phyloP scores from a whole-genome alignment of 2,329 filamentous ascomycete species.

The Penicillium sp. region DNA sequence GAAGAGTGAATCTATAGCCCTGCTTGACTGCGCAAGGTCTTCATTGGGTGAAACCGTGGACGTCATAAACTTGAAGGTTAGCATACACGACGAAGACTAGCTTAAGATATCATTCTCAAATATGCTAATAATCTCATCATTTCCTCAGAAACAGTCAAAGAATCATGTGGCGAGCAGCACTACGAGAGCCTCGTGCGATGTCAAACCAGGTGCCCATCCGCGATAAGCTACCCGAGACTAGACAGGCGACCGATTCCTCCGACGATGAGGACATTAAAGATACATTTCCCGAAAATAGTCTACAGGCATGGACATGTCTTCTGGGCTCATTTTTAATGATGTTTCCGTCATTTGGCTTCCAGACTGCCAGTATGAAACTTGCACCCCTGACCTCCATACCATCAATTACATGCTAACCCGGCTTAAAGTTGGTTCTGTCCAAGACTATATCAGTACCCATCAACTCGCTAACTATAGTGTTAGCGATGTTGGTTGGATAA shows the following conservation, averaged over 20 bases:
- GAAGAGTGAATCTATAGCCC: background rate
- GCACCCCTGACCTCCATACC: background rate
- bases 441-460: conserved; percentile 52
- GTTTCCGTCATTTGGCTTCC: conserved; percentile 52
- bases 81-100: background rate
- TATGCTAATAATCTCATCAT: background rate
- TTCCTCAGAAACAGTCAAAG: background rate
- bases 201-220: background rate
- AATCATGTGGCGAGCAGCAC: background rate
- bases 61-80: background rate
- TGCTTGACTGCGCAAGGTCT: background rate
- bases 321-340: conserved; percentile 41
- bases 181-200: background rate
- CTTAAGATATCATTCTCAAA: background rate
- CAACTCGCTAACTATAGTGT: conserved; percentile 50
- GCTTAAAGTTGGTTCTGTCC: conserved; percentile 49
- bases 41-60: too few relatives aligned
- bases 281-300: conserved; percentile 35
- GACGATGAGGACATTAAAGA: background rate
- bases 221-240: background rate
- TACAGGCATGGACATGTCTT: conserved; percentile 39
- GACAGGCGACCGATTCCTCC: background rate
- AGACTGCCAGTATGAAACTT: conserved; percentile 41
- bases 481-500: conserved; percentile 57
- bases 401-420: background rate